Evolutionary conservation across 768 basidiomycete genomes (phyloP), one percentile per base, ranked within the genome.

Genomic region (Xerocomellus amylosporus): DNA sequence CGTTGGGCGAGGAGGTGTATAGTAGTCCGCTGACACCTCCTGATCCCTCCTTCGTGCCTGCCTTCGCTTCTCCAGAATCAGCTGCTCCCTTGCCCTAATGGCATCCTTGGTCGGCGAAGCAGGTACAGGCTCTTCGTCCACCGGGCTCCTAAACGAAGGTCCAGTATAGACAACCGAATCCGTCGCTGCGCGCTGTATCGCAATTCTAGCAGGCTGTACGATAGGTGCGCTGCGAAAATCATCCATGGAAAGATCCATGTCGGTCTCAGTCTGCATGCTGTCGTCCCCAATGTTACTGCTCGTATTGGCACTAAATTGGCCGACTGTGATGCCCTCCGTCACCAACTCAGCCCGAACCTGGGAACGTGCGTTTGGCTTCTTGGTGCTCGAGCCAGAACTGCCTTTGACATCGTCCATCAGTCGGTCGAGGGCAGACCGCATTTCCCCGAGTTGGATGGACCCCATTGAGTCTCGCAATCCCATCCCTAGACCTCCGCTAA

Each of bases 371-470:
- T 51, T 58, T 22, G 52, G 33, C 34, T 54, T 50, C 58, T 58
- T 64, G 63, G 58, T 71, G 70, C 55, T 62, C 20, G 69, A 17
- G 20, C 57, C 54, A 5, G 63, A 40, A 26, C 58, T 69, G 8
- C 63, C 69, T 53, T 71, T 67, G 19, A 87, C 85, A 51, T 87
- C 83, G 57, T 87, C 84, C 82, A 89, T 86, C 30, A 89, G 74
- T 41, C 85, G 73, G 64, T 89, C 87, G 30, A 89, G 75, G 7
- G 87, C 87, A 56, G 84, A 86, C 55, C 82, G 81, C 80, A 87
- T 87, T 44, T 87, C 87, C 58, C 81, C 79, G 26, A 85, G 82
- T 59, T 83, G 79, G 26, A 83, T 75, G 42, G 79, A 75, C 8
- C 77, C 76, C 64, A 79, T 66, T 14, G 76, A 79, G 72, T 76